Conservation (phyloP, 169 alveolate species). For the Hammondia hammondi region DNA sequence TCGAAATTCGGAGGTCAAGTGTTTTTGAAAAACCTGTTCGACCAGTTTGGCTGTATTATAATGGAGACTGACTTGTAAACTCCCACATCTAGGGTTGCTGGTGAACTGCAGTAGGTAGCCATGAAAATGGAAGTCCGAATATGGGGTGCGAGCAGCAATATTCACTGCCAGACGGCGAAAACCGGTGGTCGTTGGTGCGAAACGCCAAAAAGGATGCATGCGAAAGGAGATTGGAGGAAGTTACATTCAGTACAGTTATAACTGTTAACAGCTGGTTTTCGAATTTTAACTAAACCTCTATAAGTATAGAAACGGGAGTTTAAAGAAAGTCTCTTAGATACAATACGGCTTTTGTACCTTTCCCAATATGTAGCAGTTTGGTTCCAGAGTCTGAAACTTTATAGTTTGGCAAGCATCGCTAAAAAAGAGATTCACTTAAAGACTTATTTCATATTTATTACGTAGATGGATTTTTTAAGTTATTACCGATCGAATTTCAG, state of each 20-base stretch:
- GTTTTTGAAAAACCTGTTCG: no score
- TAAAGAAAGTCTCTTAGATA: conserved; percentile 65
- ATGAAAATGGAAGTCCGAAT: no score
- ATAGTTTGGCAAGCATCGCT: no score
- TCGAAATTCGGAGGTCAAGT: no score
- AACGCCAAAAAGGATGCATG: no score
- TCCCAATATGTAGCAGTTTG: conserved; percentile 64
- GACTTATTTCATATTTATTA: conserved; percentile 48
- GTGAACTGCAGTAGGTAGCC: no score
- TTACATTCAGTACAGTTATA: conserved; percentile 47
- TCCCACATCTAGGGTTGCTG: no score
- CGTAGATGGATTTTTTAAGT: conserved; percentile 67
- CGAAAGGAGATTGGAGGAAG: conserved; percentile 45
- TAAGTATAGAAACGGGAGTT: conserved; percentile 21
- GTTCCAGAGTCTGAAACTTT: conserved; percentile 14
- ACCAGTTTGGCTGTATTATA: no score
- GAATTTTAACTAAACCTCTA: conserved; percentile 42
- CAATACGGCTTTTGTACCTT: conserved; percentile 41
- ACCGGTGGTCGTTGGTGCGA: no score
- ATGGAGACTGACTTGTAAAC: no score
- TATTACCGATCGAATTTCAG: conserved; percentile 62
- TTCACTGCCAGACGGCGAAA: no score
- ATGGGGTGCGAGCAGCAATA: no score
- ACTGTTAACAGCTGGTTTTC: not conserved
- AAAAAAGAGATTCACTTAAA: conserved; percentile 8